Base-by-base conservation (phyloP, 805 yeast genomes). In the Vanderwaltozyma polyspora region DNA sequence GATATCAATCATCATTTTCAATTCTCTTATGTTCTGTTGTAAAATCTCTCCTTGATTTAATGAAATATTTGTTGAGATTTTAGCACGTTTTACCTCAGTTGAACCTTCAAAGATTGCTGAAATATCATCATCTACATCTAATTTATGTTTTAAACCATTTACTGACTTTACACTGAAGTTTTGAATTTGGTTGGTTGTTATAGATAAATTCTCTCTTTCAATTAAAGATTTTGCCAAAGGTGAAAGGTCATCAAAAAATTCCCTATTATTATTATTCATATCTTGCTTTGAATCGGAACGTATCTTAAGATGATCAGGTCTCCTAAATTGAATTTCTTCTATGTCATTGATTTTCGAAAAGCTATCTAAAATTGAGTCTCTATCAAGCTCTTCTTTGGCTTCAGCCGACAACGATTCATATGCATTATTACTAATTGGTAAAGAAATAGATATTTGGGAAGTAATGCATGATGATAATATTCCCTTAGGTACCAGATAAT, bases 401-500 rank as follows among this genome's bases (percentile, higher is more conserved):
- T 19, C 14, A 13, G 30, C n/a, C 11, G 10, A 7, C 7, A 21
- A 8, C 10, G 23, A 8, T 6, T 27, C 25, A 25, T 41, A 45
- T 19, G 37, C 37, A 18, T 34, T 31, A 12, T 22, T 34, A 11
- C 21, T 28, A 14, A 21, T n/a, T 13, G 38, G 35, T 6, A 45
- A 16, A 18, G 38, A 34, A 1, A 34, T 28, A 3, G 32, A 25
- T n/a, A 44, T 24, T 12, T 44, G 36, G 1, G 46, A 33, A 19
- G 29, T 38, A 10, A 49, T 29, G 17, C 49, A 28, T 10, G 41
- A 18, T 1, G 51, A 37, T 4, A 54, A 32, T 3, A 41, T 48
- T 17, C 39, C 46, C 30, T 57, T 57, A 3, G 62, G 62, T 3
- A 55, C 42, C 25, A 57, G 35, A 35, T 45, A 43, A 28, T 40